Base-by-base conservation (phyloP, 495 filamentous ascomycete species). In the Neurospora cerealis region DNA sequence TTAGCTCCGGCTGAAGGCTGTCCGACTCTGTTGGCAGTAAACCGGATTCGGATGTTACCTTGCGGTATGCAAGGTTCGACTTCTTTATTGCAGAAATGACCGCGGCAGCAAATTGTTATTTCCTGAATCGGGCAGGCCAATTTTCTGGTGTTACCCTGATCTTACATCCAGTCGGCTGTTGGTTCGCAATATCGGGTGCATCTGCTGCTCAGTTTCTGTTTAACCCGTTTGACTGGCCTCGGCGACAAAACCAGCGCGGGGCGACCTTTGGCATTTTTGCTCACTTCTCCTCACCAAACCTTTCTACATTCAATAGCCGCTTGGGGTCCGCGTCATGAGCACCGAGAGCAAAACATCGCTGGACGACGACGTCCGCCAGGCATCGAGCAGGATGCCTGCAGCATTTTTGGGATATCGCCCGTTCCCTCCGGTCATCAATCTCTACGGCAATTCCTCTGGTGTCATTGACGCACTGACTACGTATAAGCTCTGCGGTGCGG, bases 341-440 rank as follows among this genome's bases (percentile, higher is more conserved):
- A 54, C 46, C n/a, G 10, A 24, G 46, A 54, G n/a, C 46, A 54
- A 54, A 24, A 54, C 46, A 24, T 54, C 46, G 46, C 46, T 54
- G 21, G 46, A 24, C 19, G 46, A 54, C 46, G 46, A 11, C 46
- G n/a, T n/a, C 41, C 41, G 19, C n/a, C 19, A n/a, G 41, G 17
- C 41, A 44, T 44, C 17, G 41, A 44, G 41, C 41, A 44, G 28
- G n/a, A 40, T 46, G 19, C 70, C 70, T 34, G 7, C 41, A 40
- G 36, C 28, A 8, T 72, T 74, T n/a, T 3, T 11, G n/a, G 71
- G 74, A 38, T 73, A 75, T 34, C 69, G 71, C 44, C 48, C 74
- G 13, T 75, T 75, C 19, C 72, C 72, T 6, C 34, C 74, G 2
- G 39, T 75, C 38, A 73, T 75, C 28, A 75, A 75, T n/a, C 48